Evolutionary conservation across 495 filamentous ascomycete genomes (phyloP).

Genomic region (Pyronema domesticum): DNA sequence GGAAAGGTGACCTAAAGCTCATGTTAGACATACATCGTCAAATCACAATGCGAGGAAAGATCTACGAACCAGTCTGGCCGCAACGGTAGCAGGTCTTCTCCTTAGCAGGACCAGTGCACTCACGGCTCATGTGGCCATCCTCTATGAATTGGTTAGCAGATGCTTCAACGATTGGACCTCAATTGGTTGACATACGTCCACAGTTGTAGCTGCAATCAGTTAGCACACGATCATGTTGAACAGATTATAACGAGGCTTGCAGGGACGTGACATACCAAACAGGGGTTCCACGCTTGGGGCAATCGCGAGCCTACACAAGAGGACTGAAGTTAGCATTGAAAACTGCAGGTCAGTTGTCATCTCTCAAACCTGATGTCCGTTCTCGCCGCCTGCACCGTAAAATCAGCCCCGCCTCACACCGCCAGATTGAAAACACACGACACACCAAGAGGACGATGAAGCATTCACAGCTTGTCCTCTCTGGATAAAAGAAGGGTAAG

Average conservation of each 20-base stretch:
- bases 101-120: slow-evolving; percentile 76
- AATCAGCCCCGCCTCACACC: slow-evolving; percentile 5
- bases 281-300: slow-evolving; percentile 79
- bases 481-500: not conserved
- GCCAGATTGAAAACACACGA: not conserved
- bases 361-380: slow-evolving; percentile 43
- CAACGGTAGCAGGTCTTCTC: slow-evolving; percentile 96
- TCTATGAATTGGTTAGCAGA: slow-evolving; percentile 26
- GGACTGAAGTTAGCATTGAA: not conserved
- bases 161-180: not conserved
- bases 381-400: slow-evolving; percentile 45
- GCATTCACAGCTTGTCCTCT: not conserved
- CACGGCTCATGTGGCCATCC: slow-evolving; percentile 87
- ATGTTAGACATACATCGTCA: slow-evolving; percentile 5
- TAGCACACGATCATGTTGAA: slow-evolving; percentile 7
- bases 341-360: not conserved
- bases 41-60: not conserved
- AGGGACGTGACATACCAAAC: slow-evolving; percentile 49
- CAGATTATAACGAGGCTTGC: not conserved
- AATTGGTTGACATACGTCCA: slow-evolving; percentile 36
- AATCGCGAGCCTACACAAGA: slow-evolving; percentile 59
- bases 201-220: slow-evolving; percentile 51
- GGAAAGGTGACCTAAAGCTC: slow-evolving; percentile 59
- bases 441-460: slow-evolving; percentile 2
- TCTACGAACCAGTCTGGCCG: slow-evolving; percentile 34